Evolutionary conservation across 345 rosid species (phyloP).

Genomic region (Camelina laxa): DNA sequence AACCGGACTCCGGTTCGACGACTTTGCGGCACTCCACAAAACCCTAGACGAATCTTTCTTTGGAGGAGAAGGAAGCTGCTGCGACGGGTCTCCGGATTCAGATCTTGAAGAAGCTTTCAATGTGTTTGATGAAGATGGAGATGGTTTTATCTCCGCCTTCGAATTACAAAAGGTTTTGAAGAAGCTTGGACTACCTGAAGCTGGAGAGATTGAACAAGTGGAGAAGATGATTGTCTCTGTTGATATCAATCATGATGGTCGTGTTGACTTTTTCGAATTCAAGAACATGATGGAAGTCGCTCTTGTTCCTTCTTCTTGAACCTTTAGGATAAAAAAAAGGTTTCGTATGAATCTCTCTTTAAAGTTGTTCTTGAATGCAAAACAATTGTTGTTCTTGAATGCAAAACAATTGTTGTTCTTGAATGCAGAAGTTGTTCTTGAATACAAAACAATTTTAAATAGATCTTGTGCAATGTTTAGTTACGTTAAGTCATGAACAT

Average conservation of each 20-base stretch:
- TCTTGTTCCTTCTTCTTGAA: slow-evolving; percentile 50
- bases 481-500: slow-evolving; percentile 12
- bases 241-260: slow-evolving; percentile 77
- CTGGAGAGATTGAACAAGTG: slow-evolving; percentile 66
- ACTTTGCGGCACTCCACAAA: slow-evolving; percentile 64
- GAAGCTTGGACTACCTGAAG: slow-evolving; percentile 76
- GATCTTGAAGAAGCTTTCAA: slow-evolving; percentile 90
- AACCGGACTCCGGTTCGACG: slow-evolving; percentile 65
- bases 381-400: slow-evolving; percentile 16
- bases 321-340: neutral
- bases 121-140: slow-evolving; percentile 90
- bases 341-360: slow-evolving; percentile 11
- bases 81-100: slow-evolving; percentile 48
- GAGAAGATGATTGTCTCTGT: slow-evolving; percentile 84
- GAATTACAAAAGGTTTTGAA: slow-evolving; percentile 76
- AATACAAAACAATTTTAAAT: slow-evolving; percentile 3
- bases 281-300: slow-evolving; percentile 86
- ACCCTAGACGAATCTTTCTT: slow-evolving; percentile 58
- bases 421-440: slow-evolving; percentile 2
- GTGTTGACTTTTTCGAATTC: slow-evolving; percentile 89
- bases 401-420: neutral
- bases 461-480: slow-evolving; percentile 2
- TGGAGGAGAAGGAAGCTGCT: slow-evolving; percentile 36
- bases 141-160: slow-evolving; percentile 78
- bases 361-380: slow-evolving; percentile 2